Evolutionary conservation across 169 alveolate genomes (phyloP), one percentile per base, ranked within the genome.

Genomic region (Plasmodium coatneyi): DNA sequence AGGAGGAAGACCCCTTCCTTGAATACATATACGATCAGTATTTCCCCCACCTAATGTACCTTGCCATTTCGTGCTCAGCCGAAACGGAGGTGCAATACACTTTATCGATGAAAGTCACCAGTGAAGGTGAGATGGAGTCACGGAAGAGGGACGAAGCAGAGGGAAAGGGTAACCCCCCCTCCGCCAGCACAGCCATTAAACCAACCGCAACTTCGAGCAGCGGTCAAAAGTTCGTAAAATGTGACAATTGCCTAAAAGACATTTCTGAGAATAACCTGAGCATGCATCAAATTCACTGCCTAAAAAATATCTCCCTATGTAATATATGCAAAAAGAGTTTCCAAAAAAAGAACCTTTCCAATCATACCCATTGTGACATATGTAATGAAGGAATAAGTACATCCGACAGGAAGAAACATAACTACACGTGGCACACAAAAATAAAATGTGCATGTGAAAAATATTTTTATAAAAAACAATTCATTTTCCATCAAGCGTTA

Each of bases 401-500:
- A 22, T 16, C 28, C 80, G 70, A 84, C 39, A n/a, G 43, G 70
- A 22, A 84, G 36, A 74, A 76, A 30, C 93, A 84, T 84, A 76
- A 84, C 28, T 3, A 28, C 28, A 74, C 80, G 16, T 84, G 93
- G 93, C 93, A 84, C 79, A 76, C 84, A 43, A 72, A 84, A 84
- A 84, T 84, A 72, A 84, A 84, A 84, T 84, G 93, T 28, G 30
- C 66, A 39, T 84, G 93, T 74, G 46, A 84, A 12, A 84, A 84
- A 84, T 34, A 46, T 32, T 84, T 84, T 52, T 84, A 72, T 84
- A 72, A 76, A 34, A 84, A 84, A 84, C 93, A 84, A 43, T 84
- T 49, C n/a, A 84, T 84, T 72, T 84, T 74, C 79, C 93, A 84
- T 76, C 93, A 84, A 52, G 80, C 79, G 1, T 84, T 84, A 84